Percentiles rank a stretch among this genome's conserved stretches.
Conservation (phyloP, 129 eudicot species). For the Tagetes erecta region DNA sequence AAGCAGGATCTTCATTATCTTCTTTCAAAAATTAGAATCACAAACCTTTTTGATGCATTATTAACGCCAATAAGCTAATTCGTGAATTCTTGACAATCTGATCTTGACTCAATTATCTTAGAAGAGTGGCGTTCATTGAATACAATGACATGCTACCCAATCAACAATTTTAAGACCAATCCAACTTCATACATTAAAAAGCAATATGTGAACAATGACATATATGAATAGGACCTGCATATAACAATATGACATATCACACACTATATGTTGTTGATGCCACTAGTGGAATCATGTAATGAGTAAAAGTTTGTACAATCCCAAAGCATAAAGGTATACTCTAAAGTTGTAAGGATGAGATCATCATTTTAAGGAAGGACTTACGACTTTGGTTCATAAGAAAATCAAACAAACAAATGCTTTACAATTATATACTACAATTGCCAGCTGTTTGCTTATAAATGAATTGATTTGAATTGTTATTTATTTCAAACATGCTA, state of each 20-base stretch:
- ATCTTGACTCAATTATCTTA: neutral
- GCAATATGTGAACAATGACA: constrained; percentile 3
- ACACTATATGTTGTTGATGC: too few relatives aligned
- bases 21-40: neutral
- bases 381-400: too few relatives aligned
- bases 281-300: too few relatives aligned
- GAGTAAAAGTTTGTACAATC: too few relatives aligned
- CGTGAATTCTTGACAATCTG: neutral
- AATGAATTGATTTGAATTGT: too few relatives aligned
- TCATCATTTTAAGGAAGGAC: too few relatives aligned
- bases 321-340: too few relatives aligned
- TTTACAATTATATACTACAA: too few relatives aligned
- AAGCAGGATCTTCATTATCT: constrained; percentile 1
- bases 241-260: neutral
- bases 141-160: constrained; percentile 18
- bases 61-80: neutral
- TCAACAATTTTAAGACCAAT: constrained; percentile 8
- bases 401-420: too few relatives aligned
- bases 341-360: too few relatives aligned
- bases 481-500: too few relatives aligned
- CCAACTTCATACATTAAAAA: neutral
- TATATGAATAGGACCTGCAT: constrained; percentile 16
- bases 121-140: constrained; percentile 9
- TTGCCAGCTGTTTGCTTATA: too few relatives aligned
- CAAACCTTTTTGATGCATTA: neutral